Evolutionary conservation across 495 filamentous ascomycete genomes (phyloP).

Genomic region (Amniculicola lignicola): DNA sequence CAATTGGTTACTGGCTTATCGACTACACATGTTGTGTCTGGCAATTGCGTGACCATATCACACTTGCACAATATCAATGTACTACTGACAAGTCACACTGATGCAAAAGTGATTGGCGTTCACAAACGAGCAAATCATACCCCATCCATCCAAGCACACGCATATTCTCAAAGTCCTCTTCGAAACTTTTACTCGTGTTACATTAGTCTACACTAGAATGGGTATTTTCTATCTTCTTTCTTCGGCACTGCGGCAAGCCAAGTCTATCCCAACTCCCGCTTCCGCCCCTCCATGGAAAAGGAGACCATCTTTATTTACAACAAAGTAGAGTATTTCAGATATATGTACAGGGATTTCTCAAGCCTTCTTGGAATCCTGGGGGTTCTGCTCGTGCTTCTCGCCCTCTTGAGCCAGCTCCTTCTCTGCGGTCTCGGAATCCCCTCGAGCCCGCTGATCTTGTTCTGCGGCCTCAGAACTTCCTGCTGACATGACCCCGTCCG

Average conservation of each 20-base stretch:
- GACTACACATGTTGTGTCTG: no score
- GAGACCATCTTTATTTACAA: neutral
- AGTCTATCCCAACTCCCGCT: neutral
- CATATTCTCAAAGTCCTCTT: neutral
- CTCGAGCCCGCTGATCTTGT: slow-evolving; percentile 18
- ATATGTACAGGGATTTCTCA: neutral
- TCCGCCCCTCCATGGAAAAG: neutral
- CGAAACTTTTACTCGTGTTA: neutral
- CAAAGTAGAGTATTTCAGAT: neutral
- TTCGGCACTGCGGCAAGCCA: neutral
- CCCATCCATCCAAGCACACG: no score
- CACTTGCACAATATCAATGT: no score
- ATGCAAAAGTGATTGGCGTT: no score
- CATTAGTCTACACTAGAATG: no score
- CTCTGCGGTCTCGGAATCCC: neutral
- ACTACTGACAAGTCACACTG: no score
- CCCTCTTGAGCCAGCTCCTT: no score
- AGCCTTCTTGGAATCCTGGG: neutral
- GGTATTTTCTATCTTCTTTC: neutral
- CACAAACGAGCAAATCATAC: no score
- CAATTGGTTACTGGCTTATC: no score
- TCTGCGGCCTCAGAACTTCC: slow-evolving; percentile 20
- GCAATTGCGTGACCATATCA: no score
- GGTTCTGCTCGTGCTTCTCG: neutral
- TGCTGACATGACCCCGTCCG: neutral